Base-by-base conservation (phyloP, 2,329 filamentous ascomycete species). In the Diaporthe ilicicola region DNA sequence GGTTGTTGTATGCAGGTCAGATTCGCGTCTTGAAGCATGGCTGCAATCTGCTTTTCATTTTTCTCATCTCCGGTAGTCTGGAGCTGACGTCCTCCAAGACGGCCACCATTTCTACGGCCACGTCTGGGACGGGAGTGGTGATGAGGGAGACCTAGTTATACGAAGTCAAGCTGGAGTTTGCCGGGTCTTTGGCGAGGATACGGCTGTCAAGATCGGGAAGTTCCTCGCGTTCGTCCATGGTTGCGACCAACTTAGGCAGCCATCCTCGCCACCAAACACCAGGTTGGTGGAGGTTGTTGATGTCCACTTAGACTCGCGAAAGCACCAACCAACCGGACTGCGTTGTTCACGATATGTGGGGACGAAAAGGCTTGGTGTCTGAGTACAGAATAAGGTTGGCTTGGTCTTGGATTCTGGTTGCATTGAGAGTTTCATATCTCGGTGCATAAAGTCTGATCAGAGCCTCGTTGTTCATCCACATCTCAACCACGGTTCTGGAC, bases 351-450 rank as follows among this genome's bases (percentile, higher is more conserved):
- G 9, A 9, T 4, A 34, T 34, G 34, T 5, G 3, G 17, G n/a
- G 24, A 6, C 37, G 7, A 48, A 12, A 37, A 4, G 29, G 29
- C 27, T 24, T 22, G 29, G 27, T 48, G 19, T 12, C 8, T 44
- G 29, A 24, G 17, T 24, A 42, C 27, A 24, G 27, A 48, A 48
- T 50, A 48, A 62, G 59, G 44, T 64, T 64, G 59, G 59, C 59
- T 37, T 64, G 44, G 59, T 64, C 13, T n/a, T 19, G 8, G 37
- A 50, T 4, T 37, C 59, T 64, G 59, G 44, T 10, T 34, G 44
- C 59, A 62, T 50, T 64, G 29, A 19, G n/a, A 50, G 59, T 64
- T 64, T 64, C 59, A 64, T n/a, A n/a, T 64, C 59, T 64, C 59
- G 19, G 37, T 50, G 59, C 59, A 64, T 64, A n/a, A 50, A 64